Conservation (phyloP, 352 stramenopile genomes). For the Thraustochytrium sp. region DNA sequence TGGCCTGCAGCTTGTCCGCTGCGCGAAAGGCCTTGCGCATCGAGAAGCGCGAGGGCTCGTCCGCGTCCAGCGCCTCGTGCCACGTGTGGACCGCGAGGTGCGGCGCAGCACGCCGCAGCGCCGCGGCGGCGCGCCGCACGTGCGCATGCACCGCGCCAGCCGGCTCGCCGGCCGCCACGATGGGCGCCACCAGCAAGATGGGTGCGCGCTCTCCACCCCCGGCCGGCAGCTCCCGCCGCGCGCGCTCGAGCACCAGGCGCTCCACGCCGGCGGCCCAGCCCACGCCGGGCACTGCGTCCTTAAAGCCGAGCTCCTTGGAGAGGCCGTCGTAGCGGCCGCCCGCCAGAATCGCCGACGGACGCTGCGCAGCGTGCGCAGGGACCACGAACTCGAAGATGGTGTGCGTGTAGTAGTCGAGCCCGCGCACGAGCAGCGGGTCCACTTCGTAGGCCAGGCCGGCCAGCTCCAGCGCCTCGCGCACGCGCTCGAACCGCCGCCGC, state of each 20-base stretch:
- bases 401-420: constrained; percentile 44
- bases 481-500: not conserved
- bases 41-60: not conserved
- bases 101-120: not conserved
- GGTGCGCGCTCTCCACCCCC: not conserved
- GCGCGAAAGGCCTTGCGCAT: constrained; percentile 12
- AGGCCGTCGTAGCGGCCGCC: constrained; percentile 41
- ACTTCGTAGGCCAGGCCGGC: not conserved
- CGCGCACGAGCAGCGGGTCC: constrained; percentile 27
- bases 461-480: not conserved
- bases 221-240: not conserved
- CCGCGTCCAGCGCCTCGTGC: not conserved
- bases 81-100: not conserved
- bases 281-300: constrained; percentile 20
- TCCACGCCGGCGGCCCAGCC: constrained; percentile 40
- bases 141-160: not conserved
- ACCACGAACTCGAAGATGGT: constrained; percentile 44
- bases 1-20: not conserved
- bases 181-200: not conserved
- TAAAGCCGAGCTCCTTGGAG: not conserved
- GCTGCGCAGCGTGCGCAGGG: not conserved
- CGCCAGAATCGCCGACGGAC: not conserved
- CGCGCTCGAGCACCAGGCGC: constrained; percentile 19
- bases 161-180: not conserved
- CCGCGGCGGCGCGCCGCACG: not conserved